These are phyloP conservation scores for Arthrinium puccinioides DNA, from an alignment of 2,329 filamentous ascomycete genomes.

Conservation along the genomic window DNA sequence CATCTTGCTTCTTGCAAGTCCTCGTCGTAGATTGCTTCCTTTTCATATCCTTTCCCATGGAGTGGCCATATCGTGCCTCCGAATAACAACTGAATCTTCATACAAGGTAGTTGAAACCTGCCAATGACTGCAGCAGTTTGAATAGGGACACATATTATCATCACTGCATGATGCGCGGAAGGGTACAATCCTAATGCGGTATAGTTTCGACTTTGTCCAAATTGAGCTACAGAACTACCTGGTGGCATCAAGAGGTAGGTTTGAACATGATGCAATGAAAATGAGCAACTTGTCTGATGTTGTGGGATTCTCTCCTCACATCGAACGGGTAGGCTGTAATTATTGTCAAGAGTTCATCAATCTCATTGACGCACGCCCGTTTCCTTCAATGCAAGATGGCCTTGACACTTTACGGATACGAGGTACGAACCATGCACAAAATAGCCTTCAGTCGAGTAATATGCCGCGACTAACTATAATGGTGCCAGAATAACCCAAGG, in stretches of 20 bases:
- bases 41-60: too few relatives aligned
- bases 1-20: too few relatives aligned
- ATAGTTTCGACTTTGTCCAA: background rate
- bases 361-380: too few relatives aligned
- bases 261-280: background rate
- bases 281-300: background rate
- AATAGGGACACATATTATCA: too few relatives aligned
- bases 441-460: background rate
- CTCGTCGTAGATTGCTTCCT: too few relatives aligned
- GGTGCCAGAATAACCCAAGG: background rate
- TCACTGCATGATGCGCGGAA: background rate
- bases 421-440: background rate
- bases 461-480: background rate
- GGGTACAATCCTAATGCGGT: background rate
- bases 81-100: too few relatives aligned
- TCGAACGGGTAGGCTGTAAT: too few relatives aligned
- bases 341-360: too few relatives aligned
- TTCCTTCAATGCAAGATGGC: background rate
- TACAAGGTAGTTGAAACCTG: too few relatives aligned
- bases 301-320: too few relatives aligned
- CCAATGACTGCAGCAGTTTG: too few relatives aligned
- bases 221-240: background rate
- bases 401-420: background rate
- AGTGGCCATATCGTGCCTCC: too few relatives aligned
- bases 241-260: background rate